Percentiles rank a stretch among this genome's conserved stretches.
phyloP scores from a whole-genome alignment of 495 filamentous ascomycete genomes.

The Jackrogersella minutella region DNA sequence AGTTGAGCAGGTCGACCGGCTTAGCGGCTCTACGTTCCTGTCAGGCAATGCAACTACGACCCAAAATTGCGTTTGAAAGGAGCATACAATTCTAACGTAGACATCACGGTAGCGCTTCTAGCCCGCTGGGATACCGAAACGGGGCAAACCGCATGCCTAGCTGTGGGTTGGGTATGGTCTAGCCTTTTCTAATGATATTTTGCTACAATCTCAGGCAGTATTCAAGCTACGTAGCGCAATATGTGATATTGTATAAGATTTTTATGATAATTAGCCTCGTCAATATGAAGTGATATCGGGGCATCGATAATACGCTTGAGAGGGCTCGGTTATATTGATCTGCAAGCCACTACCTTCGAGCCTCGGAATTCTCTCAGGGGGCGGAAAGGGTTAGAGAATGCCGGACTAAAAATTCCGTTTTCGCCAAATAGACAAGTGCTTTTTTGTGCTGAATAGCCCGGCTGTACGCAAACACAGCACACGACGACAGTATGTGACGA shows the following conservation, averaged over 20 bases:
- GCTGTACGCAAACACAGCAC: conserved; percentile 22
- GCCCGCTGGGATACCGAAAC: conserved; percentile 9
- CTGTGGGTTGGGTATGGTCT: conserved; percentile 2
- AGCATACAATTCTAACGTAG: too few relatives aligned
- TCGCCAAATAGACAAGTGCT: neutral
- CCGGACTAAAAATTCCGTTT: neutral
- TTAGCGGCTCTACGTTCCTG: neutral
- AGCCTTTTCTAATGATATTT: neutral
- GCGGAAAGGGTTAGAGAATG: neutral
- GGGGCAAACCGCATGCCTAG: conserved; percentile 16
- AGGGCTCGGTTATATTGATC: too few relatives aligned
- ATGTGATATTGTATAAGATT: neutral
- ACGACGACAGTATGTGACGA: neutral
- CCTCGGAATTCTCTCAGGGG: neutral
- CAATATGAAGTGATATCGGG: neutral
- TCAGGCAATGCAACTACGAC: conserved; percentile 1
- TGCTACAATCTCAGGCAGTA: neutral
- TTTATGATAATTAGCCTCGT: neutral
- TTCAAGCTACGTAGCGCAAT: neutral
- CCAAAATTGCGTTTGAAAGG: too few relatives aligned
- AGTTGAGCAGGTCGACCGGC: neutral
- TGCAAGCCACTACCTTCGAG: neutral
- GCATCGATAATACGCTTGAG: neutral
- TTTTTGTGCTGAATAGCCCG: neutral
- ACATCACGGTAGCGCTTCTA: too few relatives aligned